These are phyloP conservation scores for Stentor roeselii DNA, from an alignment of 73 alveolate species.

Conservation along the genomic window DNA sequence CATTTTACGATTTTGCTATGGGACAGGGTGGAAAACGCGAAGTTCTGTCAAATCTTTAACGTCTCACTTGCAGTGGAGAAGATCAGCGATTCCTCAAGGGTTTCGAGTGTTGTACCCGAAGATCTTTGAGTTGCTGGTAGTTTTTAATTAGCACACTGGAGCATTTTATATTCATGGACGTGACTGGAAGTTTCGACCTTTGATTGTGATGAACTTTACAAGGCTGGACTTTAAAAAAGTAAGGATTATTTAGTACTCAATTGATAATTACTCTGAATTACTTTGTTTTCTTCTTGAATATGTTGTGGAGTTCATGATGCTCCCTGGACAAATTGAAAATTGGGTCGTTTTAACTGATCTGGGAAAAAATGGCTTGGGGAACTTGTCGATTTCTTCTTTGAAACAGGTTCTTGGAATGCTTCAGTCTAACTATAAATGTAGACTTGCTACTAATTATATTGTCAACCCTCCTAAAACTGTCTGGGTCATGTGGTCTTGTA, in stretches of 20 bases:
- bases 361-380: neutral
- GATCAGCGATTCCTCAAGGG: neutral
- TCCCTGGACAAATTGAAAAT: constrained; percentile 31
- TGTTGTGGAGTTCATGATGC: neutral
- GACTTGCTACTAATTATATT: constrained; percentile 18
- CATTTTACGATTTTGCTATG: constrained; percentile 3
- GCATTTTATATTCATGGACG: constrained; percentile 21
- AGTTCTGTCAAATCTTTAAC: neutral
- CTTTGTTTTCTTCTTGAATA: neutral
- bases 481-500: constrained; percentile 19
- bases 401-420: neutral
- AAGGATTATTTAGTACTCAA: neutral
- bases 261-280: neutral
- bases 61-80: neutral
- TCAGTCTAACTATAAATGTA: neutral
- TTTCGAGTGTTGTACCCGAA: neutral
- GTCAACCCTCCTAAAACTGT: constrained; percentile 25
- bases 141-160: neutral
- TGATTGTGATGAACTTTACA: neutral
- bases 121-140: neutral
- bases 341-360: constrained; percentile 13
- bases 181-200: neutral
- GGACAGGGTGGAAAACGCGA: constrained; percentile 18
- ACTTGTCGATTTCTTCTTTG: neutral
- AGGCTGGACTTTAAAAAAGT: constrained; percentile 6